These are phyloP conservation scores for Arthroderma sp. DNA, from an alignment of 2,329 filamentous ascomycete genomes.

Conservation along the genomic window DNA sequence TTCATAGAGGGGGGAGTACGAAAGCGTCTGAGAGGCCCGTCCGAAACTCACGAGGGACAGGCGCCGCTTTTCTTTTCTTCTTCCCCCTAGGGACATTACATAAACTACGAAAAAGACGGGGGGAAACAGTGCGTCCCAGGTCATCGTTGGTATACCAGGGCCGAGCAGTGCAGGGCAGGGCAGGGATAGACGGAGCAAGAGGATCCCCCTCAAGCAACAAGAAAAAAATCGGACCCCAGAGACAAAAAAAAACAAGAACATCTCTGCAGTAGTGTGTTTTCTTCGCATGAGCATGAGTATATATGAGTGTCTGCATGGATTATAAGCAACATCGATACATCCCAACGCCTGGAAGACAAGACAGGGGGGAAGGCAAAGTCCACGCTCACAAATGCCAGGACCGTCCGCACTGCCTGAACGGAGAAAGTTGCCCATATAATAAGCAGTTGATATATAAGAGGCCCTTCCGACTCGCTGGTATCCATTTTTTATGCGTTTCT, in stretches of 20 bases:
- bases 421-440: no score
- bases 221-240: not conserved
- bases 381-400: not conserved
- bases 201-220: not conserved
- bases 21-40: not conserved
- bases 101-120: not conserved
- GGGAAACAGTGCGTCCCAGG: not conserved
- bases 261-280: not conserved
- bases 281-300: not conserved
- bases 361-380: not conserved
- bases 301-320: not conserved
- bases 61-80: not conserved
- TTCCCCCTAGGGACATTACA: not conserved
- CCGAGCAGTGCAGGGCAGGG: not conserved
- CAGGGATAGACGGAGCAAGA: not conserved
- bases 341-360: not conserved
- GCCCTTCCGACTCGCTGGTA: not conserved
- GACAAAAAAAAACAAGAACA: not conserved
- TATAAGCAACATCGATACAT: not conserved
- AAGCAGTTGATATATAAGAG: not conserved
- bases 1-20: not conserved
- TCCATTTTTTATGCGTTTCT: slow-evolving; percentile 1
- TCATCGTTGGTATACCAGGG: not conserved
- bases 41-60: slow-evolving; percentile 2
- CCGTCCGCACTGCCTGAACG: no score